Evolutionary conservation across 1,284 basidiomycete species (phyloP).

Genomic region (Paramarasmius palmivorus): DNA sequence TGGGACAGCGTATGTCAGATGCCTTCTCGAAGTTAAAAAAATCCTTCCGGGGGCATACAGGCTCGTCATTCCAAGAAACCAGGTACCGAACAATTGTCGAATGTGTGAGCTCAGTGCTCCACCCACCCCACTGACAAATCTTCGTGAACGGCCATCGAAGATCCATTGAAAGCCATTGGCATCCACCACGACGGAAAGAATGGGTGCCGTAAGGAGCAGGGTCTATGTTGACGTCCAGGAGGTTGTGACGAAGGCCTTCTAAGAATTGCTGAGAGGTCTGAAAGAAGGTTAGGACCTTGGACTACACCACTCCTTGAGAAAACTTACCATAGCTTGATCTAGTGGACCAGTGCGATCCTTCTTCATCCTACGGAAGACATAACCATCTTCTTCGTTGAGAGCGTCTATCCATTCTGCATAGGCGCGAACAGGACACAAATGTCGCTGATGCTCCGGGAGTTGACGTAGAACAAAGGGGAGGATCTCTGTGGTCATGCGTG

Average conservation of each 20-base stretch:
- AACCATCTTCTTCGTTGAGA: conserved; percentile 14
- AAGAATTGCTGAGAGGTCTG: conserved; percentile 30
- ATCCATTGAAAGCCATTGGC: conserved; percentile 27
- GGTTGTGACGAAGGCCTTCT: conserved; percentile 31
- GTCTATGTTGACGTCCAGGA: conserved; percentile 31
- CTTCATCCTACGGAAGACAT: conserved; percentile 21
- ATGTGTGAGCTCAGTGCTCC: conserved; percentile 32
- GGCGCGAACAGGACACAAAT: conserved; percentile 23
- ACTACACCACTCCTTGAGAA: too few species aligned
- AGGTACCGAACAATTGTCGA: conserved; percentile 37
- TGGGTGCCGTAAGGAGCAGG: conserved; percentile 31
- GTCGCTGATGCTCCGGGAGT: conserved; percentile 12
- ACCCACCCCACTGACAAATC: conserved; percentile 39
- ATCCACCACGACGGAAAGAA: conserved; percentile 30
- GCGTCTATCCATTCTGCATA: conserved; percentile 18
- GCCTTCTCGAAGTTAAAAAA: conserved; percentile 27
- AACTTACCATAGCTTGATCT: neutral
- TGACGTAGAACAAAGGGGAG: conserved; percentile 21
- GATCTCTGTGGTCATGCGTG: too few species aligned
- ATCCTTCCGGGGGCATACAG: conserved; percentile 25
- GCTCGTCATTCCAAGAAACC: conserved; percentile 35
- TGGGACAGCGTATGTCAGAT: conserved; percentile 23
- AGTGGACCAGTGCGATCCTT: conserved; percentile 9
- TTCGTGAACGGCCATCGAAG: conserved; percentile 22
- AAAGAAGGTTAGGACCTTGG: neutral